These are phyloP conservation scores for Paratrypanosoma confusum DNA, from an alignment of 208 protist genomes.

Conservation along the genomic window DNA sequence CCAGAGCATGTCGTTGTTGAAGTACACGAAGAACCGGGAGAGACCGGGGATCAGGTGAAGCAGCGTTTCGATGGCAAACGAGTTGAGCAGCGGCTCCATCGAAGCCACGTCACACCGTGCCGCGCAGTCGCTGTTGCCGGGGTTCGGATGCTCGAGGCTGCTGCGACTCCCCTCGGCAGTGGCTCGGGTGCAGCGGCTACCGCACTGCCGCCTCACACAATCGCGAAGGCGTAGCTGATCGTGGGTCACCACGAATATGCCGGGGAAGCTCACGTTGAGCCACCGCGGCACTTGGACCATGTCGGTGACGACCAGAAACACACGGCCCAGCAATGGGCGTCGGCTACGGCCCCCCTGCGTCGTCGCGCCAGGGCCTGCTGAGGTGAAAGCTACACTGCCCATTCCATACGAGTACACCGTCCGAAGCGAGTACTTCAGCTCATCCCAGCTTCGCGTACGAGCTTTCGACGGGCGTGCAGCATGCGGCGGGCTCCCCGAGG, in stretches of 20 bases:
- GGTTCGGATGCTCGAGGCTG: background rate
- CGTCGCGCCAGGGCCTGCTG: slow-evolving; percentile 11
- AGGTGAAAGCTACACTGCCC: slow-evolving; percentile 15
- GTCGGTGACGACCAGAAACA: slow-evolving; percentile 26
- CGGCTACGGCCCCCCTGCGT: slow-evolving; percentile 7
- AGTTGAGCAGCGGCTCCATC: slow-evolving; percentile 33
- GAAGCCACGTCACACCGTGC: too few species aligned
- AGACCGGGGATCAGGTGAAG: slow-evolving; percentile 28
- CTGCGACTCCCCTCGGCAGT: background rate
- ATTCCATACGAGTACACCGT: slow-evolving; percentile 17
- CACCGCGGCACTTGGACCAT: slow-evolving; percentile 26
- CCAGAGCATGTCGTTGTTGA: slow-evolving; percentile 40
- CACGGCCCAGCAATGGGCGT: slow-evolving; percentile 15
- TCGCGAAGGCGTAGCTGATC: slow-evolving; percentile 7
- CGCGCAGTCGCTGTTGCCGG: too few species aligned
- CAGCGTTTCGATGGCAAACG: slow-evolving; percentile 21
- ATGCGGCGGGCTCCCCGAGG: too few species aligned
- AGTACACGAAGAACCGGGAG: slow-evolving; percentile 34
- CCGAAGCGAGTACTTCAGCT: slow-evolving; percentile 45
- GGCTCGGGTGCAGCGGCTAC: too few species aligned
- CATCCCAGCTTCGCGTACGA: slow-evolving; percentile 24
- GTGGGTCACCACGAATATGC: slow-evolving; percentile 27
- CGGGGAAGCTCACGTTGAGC: slow-evolving; percentile 17
- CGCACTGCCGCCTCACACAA: too few species aligned
- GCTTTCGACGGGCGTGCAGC: background rate